These are phyloP conservation scores for Didymellaceae sp. DNA, from an alignment of 2,329 filamentous ascomycete species.

Conservation along the genomic window DNA sequence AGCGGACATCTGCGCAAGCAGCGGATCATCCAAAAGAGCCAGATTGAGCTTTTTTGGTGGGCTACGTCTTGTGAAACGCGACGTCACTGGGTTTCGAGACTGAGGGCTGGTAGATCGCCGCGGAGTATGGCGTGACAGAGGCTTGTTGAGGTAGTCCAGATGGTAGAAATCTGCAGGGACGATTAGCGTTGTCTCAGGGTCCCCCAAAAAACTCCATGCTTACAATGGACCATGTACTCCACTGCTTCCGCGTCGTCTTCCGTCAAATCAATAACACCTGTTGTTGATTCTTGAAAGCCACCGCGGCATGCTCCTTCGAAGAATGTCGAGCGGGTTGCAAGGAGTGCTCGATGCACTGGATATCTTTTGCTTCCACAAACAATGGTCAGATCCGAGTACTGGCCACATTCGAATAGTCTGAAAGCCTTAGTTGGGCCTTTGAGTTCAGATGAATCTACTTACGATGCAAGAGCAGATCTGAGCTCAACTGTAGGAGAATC, in stretches of 20 bases:
- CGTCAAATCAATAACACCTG: constrained; percentile 48
- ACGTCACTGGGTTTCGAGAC: constrained; percentile 27
- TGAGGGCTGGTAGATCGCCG: constrained; percentile 34
- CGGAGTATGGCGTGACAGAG: constrained; percentile 39
- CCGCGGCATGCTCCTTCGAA: constrained; percentile 52
- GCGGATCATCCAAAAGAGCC: constrained; percentile 46
- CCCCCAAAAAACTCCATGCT: constrained; percentile 20
- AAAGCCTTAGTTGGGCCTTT: constrained; percentile 35
- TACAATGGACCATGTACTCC: constrained; percentile 52
- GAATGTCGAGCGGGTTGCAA: constrained; percentile 58
- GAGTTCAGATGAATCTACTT: constrained; percentile 32
- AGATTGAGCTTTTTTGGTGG: constrained; percentile 40
- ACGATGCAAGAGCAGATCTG: constrained; percentile 57
- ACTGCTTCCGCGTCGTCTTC: constrained; percentile 51
- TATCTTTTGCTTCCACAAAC: constrained; percentile 55
- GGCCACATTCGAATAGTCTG: constrained; percentile 48
- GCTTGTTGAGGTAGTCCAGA: constrained; percentile 48
- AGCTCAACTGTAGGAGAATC: constrained; percentile 53
- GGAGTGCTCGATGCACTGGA: constrained; percentile 55
- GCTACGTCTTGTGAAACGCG: constrained; percentile 22
- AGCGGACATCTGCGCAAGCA: constrained; percentile 44
- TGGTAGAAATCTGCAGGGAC: constrained; percentile 49
- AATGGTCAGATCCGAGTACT: constrained; percentile 59
- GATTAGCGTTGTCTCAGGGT: constrained; percentile 25
- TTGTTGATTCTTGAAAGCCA: constrained; percentile 46